These are phyloP conservation scores for Paraphoma sp. DNA, from an alignment of 2,329 filamentous ascomycete species.

Conservation along the genomic window DNA sequence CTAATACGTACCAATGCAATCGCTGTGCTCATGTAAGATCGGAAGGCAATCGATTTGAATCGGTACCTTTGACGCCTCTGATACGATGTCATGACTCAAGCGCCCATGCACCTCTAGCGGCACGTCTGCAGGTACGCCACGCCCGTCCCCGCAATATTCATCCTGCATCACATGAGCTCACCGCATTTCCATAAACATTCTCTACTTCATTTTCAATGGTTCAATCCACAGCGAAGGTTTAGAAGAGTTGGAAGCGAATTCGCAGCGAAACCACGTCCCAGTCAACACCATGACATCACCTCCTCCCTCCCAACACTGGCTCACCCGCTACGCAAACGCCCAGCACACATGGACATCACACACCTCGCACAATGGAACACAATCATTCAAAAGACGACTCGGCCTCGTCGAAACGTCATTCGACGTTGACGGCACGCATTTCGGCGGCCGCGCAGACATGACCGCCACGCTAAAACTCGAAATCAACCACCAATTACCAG, in stretches of 20 bases:
- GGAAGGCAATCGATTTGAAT: too few relatives aligned
- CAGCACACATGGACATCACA: constrained; percentile 46
- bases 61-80: not conserved
- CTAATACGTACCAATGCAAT: too few relatives aligned
- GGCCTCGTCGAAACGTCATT: constrained; percentile 55
- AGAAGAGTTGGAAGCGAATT: too few relatives aligned
- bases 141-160: not conserved
- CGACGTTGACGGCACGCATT: constrained; percentile 53
- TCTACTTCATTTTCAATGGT: too few relatives aligned
- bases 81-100: constrained; percentile 2
- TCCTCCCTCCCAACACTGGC: constrained; percentile 35
- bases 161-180: not conserved
- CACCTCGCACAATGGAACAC: constrained; percentile 16
- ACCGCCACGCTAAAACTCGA: constrained; percentile 48
- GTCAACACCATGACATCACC: not conserved
- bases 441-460: constrained; percentile 55
- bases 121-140: constrained; percentile 1
- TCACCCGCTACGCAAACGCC: constrained; percentile 48
- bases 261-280: too few relatives aligned
- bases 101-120: constrained; percentile 5
- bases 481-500: constrained; percentile 37
- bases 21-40: too few relatives aligned
- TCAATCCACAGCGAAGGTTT: too few relatives aligned
- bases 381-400: constrained; percentile 45
- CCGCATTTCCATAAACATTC: too few relatives aligned